Base-by-base conservation (phyloP, 768 basidiomycete species). In the Trametopsis cervina region DNA sequence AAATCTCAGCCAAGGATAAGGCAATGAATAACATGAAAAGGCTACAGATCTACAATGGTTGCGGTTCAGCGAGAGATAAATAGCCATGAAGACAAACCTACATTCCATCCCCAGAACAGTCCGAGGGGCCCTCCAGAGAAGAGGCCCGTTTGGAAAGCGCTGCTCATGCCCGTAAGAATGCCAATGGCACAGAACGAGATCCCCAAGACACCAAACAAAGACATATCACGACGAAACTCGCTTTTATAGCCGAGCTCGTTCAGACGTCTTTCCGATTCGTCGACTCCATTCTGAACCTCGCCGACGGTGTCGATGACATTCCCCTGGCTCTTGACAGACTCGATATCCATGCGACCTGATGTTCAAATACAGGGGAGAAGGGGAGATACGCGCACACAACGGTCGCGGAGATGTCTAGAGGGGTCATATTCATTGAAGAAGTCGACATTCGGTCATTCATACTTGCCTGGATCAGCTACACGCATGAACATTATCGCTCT, bases 31-130 rank as follows among this genome's bases (percentile, higher is more conserved):
- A 61, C 77, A 80, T 78, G 61, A 80, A 80, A 22, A 78, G 53
- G 42, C 71, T 79, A 56, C 78, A 78, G 57, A 76, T 74, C 72
- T 73, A 43, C 20, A 42, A n/a, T 10, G 9, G 15, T 33, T n/a
- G n/a, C n/a, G n/a, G n/a, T n/a, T n/a, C n/a, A n/a, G n/a, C n/a
- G 11, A 11, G 5, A 18, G 23, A 44, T 23, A 18, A 26, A 25
- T 22, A 17, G 22, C 41, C 10, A 27, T n/a, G 13, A 40, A 10
- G 38, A 7, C 42, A 21, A 11, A 60, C 70, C 53, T 50, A 77
- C 78, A 54, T 80, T 79, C 78, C 78, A 80, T 9, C 76, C 78
- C 77, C 78, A 80, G 58, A 80, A 80, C 51, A 79, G 60, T 1
- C 78, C 76, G 23, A 80, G 57, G 2, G 78, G 77, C 4, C 77